Percentiles rank a stretch among this genome's conserved stretches.
phyloP scores from a whole-genome alignment of 352 stramenopile genomes.

The Phytophthora uliginosa region DNA sequence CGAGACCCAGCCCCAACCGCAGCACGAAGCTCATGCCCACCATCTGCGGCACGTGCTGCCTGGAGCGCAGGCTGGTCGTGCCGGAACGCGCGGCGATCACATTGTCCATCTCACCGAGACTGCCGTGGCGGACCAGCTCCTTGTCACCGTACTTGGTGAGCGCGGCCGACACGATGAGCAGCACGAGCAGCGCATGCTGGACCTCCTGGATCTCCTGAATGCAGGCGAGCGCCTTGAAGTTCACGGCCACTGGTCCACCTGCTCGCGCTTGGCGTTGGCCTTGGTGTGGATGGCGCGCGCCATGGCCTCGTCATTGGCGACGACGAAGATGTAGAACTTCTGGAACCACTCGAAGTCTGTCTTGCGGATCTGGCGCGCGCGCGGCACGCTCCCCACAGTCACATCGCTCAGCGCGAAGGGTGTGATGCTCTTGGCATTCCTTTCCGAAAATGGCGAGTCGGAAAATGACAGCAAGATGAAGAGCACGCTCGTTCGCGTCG shows the following conservation, averaged over 20 bases:
- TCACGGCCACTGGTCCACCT: conserved; percentile 13
- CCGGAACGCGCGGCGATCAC: conserved; percentile 5
- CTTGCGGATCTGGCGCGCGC: conserved; percentile 16
- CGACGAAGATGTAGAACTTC: conserved; percentile 23
- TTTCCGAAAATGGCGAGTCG: no score
- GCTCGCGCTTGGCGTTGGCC: conserved; percentile 13
- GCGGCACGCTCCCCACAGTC: conserved; percentile 8
- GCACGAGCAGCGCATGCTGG: conserved; percentile 2
- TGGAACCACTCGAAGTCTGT: conserved; percentile 5
- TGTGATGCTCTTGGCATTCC: no score
- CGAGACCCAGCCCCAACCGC: conserved; percentile 3
- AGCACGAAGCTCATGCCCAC: conserved; percentile 14
- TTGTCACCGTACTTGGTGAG: conserved; percentile 22
- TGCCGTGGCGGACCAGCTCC: conserved; percentile 4
- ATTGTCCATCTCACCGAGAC: conserved; percentile 18
- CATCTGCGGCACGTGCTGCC: conserved; percentile 6
- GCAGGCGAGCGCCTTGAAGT: conserved; percentile 6
- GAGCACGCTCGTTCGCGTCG: no score
- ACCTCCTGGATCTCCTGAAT: conserved; percentile 13
- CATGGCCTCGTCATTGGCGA: conserved; percentile 1
- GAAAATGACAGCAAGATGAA: no score
- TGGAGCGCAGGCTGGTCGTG: conserved; percentile 12
- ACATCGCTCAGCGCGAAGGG: conserved; percentile 7
- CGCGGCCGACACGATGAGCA: conserved; percentile 17
- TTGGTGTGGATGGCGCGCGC: conserved; percentile 3